Evolutionary conservation across 2,329 filamentous ascomycete species (phyloP), one percentile per base, ranked within the genome.

Genomic region (Diplodia scrobiculata): DNA sequence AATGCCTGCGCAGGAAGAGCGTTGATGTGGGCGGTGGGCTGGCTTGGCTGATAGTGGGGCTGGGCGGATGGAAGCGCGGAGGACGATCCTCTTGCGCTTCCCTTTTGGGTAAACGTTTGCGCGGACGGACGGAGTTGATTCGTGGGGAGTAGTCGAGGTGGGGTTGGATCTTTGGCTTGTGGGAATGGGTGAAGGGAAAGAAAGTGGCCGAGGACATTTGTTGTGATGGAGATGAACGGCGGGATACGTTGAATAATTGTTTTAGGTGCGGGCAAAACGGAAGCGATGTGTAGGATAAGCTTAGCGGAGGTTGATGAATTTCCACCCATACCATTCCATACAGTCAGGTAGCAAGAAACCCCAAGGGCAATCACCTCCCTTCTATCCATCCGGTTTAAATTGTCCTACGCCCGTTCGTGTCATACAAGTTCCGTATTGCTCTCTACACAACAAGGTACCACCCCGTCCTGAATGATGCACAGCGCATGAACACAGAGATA

Each of bases 71-170:
- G 52, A 11, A 38, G 5, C n/a, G n/a, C 5, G n/a, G 34, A 19
- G 38, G 53, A 55, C 38, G 21, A 17, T 55, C 53, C n/a, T 36
- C 34, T 36, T 38, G 9, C 9, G 2, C 53, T 38, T 36, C 5
- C 53, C 17, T 11, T 55, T 55, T 25, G 19, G 53, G 53, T 27
- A 55, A 55, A 25, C 2, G 53, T 55, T 55, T 55, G 32, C 53
- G 53, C 32, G 53, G 53, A 25, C 32, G 32, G 7, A 21, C 19
- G 41, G n/a, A 34, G n/a, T 10, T 53, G 50, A 53, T 19, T 27
- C 7, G 47, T 50, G 47, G 50, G 17, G 48, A 27, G 27, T n/a
- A 25, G 21, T 17, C 27, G 50, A 53, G 50, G 50, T 7, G 25
- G 14, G 13, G 27, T 13, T 25, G 27, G 13, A 36, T 3, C 10